Evolutionary conservation across 2,329 filamentous ascomycete species (phyloP).

Genomic region (Cladosporium halotolerans): DNA sequence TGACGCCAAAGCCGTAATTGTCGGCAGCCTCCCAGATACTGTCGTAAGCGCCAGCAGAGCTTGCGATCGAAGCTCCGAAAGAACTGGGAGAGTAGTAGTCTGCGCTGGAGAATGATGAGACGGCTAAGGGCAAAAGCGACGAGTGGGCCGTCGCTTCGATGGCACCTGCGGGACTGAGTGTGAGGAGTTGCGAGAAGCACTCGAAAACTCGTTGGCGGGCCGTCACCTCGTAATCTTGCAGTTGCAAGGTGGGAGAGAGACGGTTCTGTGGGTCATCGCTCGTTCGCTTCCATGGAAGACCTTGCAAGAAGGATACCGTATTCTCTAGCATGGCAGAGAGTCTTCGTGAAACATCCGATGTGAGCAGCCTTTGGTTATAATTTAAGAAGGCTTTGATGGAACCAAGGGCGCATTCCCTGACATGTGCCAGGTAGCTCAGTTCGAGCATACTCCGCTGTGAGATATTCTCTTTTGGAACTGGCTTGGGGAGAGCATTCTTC

Average conservation of each 20-base stretch:
- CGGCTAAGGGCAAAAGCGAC: slow-evolving; percentile 80
- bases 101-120: slow-evolving; percentile 88
- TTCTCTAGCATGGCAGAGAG: slow-evolving; percentile 93
- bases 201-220: slow-evolving; percentile 87
- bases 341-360: slow-evolving; percentile 86
- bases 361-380: slow-evolving; percentile 86
- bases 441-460: slow-evolving; percentile 78
- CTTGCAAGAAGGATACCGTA: slow-evolving; percentile 82
- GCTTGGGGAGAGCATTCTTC: slow-evolving; percentile 95
- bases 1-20: slow-evolving; percentile 91
- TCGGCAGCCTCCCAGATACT: slow-evolving; percentile 92
- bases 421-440: slow-evolving; percentile 86
- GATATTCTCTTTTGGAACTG: slow-evolving; percentile 86
- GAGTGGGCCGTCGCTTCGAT: slow-evolving; percentile 84
- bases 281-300: slow-evolving; percentile 73
- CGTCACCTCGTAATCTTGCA: slow-evolving; percentile 88
- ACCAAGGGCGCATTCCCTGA: slow-evolving; percentile 86
- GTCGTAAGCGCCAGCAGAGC: slow-evolving; percentile 82
- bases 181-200: slow-evolving; percentile 88
- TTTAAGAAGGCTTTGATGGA: slow-evolving; percentile 88
- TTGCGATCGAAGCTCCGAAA: slow-evolving; percentile 84
- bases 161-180: slow-evolving; percentile 76
- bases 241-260: slow-evolving; percentile 75
- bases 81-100: slow-evolving; percentile 81
- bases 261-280: slow-evolving; percentile 81